Conservation (phyloP, 306 rosid genomes). For the Rosa chinensis region DNA sequence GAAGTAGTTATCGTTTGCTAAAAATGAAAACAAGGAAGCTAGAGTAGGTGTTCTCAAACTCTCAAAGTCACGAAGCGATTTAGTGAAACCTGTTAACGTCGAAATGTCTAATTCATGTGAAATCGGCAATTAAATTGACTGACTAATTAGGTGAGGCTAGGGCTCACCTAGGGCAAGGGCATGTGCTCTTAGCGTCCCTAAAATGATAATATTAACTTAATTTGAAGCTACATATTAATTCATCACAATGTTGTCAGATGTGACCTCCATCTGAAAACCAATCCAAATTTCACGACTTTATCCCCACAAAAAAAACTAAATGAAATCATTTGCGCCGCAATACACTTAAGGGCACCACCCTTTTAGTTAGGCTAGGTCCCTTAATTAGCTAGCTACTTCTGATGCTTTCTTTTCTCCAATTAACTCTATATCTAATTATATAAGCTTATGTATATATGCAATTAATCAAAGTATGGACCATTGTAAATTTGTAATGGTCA, state of each 20-base stretch:
- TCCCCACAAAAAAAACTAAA: neutral
- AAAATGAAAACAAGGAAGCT: neutral
- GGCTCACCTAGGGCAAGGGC: neutral
- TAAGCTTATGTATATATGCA: too few species aligned
- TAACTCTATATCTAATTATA: too few species aligned
- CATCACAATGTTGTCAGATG: neutral
- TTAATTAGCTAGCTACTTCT: neutral
- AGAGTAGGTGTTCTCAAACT: neutral
- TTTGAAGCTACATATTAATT: neutral
- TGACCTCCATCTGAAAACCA: neutral
- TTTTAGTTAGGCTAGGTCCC: neutral
- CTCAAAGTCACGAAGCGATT: neutral
- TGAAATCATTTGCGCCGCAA: neutral
- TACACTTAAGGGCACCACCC: neutral
- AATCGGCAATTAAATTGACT: constrained; percentile 5
- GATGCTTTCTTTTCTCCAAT: neutral
- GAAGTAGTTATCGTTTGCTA: neutral
- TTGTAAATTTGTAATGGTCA: too few species aligned
- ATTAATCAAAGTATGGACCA: too few species aligned
- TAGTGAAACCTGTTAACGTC: neutral
- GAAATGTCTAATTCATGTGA: neutral
- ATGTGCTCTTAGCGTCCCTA: neutral
- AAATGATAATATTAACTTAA: too few species aligned
- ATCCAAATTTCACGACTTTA: neutral
- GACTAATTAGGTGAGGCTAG: constrained; percentile 12